Base-by-base conservation (phyloP, 768 basidiomycete genomes). In the Panellus pusillus region DNA sequence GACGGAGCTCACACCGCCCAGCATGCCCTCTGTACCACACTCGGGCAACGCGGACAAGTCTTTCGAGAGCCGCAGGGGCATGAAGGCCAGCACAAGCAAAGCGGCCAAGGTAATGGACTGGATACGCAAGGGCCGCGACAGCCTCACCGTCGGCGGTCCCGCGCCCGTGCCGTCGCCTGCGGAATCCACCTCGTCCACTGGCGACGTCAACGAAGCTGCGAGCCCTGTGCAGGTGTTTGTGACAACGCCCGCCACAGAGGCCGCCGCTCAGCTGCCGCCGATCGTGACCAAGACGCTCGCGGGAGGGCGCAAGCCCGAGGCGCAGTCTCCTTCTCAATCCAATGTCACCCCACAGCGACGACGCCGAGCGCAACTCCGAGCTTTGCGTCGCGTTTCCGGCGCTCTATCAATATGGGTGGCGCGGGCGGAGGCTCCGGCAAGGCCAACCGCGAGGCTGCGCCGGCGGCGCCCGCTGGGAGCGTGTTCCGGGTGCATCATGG, bases 71-170 rank as follows among this genome's bases (percentile, higher is more conserved):
- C 61, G 66, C 18, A 70, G 66, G 8, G 45, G 62, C 2, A 76
- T 87, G 72, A 79, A 80, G 2, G 89, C 86, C 14, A 86, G 90
- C 56, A 83, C 91, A n/a, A 86, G 80, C 71, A 90, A 94, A 69
- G 94, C 96, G 4, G 85, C 86, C 69, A 93, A 89, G 66, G 97
- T 99, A 48, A 98, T 98, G 96, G 87, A 94, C 61, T 99, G 97
- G 97, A 98, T 99, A 82, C 79, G 89, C 69, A 81, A 50, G 45
- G 59, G 59, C 7, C 59, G 59, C 43, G 55, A 61, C 51, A 57
- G 55, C 45, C 29, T 61, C 40, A 54, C 52, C 32, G 59, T 61
- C 44, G 36, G 50, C 14, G 44, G 47, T 11, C 24, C 32, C 38
- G 19, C 40, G 14, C 14, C 41, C 7, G 47, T 36, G 35, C 37